Base-by-base conservation (phyloP, 2,329 filamentous ascomycete species). In the Ceratocystis ficicola region DNA sequence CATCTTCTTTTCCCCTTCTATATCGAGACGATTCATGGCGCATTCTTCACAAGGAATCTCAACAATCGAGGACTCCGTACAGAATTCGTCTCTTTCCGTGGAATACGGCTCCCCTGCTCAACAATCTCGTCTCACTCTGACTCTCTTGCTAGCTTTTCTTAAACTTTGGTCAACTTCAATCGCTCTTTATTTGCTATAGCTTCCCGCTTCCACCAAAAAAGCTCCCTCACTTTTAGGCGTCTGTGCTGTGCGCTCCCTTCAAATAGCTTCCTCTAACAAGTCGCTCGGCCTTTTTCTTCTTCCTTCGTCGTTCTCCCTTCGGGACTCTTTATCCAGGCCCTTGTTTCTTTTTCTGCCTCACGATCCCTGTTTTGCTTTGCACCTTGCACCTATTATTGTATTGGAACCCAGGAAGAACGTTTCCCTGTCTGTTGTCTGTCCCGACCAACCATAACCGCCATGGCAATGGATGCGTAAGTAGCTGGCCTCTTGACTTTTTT, bases 341-440 rank as follows among this genome's bases (percentile, higher is more conserved):
- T 64, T 50, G 62, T 41, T 64, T 48, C 44, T 55, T 62, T 57
- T 59, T 36, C 55, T 59, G 55, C 55, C 55, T 59, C 55, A 59
- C 55, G 30, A 59, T 36, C 55, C 55, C 55, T 59, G 55, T n/a
- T 36, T 30, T 59, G 28, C 32, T 36, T 30, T 30, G 15, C 55
- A 59, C 55, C 55, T 36, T 59, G 55, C 32, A 59, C 55, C 55
- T 59, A 59, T 59, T 59, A 59, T 59, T 36, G 55, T 59, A 30
- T 30, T 52, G 22, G 48, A 52, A 41, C 36, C 10, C 10, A 52
- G 48, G 48, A 52, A 28, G 17, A 48, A 48, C 20, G 15, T 3
- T 36, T 59, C 55, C 55, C 55, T 59, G 12, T 32, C 28, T 8
- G 36, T 41, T 41, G 36, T 41, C 36, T 41, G 36, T 5, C 36